A percentile compares a stretch with the other conserved stretches of the same genome.
Conservation (phyloP, 305 asterid genomes). For the Fraxinus sp. region DNA sequence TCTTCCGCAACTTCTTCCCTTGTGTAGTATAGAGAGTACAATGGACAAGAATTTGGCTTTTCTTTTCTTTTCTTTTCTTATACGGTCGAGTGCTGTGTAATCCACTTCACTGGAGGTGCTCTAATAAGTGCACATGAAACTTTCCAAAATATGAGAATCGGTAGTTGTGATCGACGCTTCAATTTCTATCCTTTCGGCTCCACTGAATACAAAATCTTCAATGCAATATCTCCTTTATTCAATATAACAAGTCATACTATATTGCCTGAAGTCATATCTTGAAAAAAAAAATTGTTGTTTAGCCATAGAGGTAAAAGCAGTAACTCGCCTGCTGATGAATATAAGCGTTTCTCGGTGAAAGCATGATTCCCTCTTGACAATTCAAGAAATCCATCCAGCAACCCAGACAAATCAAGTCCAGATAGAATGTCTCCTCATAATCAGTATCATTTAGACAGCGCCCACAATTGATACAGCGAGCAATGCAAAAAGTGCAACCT, state of each 20-base stretch:
- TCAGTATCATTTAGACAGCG: conserved; percentile 53
- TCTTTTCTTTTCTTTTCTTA: not conserved
- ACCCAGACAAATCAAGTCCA: conserved; percentile 49
- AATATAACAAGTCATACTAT: not conserved
- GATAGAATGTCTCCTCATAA: conserved; percentile 58
- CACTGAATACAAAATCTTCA: not conserved
- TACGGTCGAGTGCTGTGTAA: not conserved
- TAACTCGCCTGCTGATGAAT: conserved; percentile 38
- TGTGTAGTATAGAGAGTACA: not conserved
- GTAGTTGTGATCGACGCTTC: not conserved
- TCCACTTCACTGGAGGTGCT: not conserved
- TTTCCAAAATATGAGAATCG: not conserved
- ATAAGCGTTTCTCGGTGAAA: conserved; percentile 28
- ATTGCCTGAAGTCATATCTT: not conserved
- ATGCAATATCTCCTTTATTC: not conserved
- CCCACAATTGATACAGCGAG: conserved; percentile 67
- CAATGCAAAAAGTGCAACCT: conserved; percentile 62
- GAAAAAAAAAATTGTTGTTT: not conserved
- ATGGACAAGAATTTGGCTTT: not conserved
- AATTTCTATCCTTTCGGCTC: not conserved
- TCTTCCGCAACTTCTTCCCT: not conserved
- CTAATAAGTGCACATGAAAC: not conserved
- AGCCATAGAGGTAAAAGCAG: conserved; percentile 43
- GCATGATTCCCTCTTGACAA: conserved; percentile 30
- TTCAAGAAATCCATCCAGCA: conserved; percentile 39